A percentile compares a stretch with the other conserved stretches of the same genome.
These are phyloP conservation scores for Marsdenia floribunda DNA, from an alignment of 257 asterid species.

Conservation along the genomic window DNA sequence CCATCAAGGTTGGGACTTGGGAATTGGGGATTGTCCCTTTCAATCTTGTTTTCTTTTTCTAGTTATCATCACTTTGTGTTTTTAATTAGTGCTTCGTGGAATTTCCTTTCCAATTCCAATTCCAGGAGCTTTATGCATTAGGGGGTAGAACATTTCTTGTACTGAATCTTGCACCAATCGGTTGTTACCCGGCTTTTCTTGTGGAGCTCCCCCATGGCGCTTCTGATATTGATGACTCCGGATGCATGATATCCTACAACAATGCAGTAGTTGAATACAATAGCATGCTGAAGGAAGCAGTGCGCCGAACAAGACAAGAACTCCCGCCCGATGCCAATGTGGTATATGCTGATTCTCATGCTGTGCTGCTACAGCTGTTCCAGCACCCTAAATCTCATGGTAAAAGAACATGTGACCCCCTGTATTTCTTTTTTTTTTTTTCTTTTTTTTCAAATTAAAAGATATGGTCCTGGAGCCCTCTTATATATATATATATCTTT, in stretches of 20 bases:
- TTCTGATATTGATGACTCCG: constrained; percentile 46
- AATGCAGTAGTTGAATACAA: constrained; percentile 51
- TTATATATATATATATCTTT: neutral
- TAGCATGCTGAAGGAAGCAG: constrained; percentile 39
- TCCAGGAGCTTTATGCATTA: constrained; percentile 39
- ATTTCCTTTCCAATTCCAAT: constrained; percentile 6
- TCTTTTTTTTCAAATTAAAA: too few species aligned
- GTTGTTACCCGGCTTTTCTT: constrained; percentile 48
- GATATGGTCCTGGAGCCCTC: too few species aligned
- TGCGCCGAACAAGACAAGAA: constrained; percentile 37
- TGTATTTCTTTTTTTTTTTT: too few species aligned
- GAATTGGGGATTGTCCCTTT: constrained; percentile 20
- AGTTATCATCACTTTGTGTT: neutral
- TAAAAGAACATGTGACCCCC: constrained; percentile 4
- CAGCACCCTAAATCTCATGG: constrained; percentile 65
- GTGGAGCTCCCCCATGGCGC: constrained; percentile 40
- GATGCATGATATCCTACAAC: constrained; percentile 58
- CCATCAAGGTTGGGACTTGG: constrained; percentile 40
- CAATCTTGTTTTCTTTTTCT: neutral
- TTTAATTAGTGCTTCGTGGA: neutral
- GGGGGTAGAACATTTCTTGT: constrained; percentile 62
- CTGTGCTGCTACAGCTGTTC: constrained; percentile 58
- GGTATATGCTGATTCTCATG: constrained; percentile 41
- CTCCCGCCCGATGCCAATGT: constrained; percentile 42
- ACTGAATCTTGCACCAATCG: constrained; percentile 48